Evolutionary conservation across 129 eudicot species (phyloP).

Genomic region (Deinandra increscens): DNA sequence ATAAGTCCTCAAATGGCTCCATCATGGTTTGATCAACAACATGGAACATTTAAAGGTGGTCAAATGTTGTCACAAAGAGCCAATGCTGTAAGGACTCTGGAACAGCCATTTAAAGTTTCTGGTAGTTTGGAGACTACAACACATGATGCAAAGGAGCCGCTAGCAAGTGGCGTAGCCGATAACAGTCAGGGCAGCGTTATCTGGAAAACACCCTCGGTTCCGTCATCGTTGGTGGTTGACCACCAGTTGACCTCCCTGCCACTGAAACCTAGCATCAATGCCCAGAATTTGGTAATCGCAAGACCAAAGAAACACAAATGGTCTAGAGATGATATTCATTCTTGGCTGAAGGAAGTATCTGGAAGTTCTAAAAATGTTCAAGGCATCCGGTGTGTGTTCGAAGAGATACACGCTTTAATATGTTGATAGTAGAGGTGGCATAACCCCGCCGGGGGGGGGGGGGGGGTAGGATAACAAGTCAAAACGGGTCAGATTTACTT

Average conservation of each 20-base stretch:
- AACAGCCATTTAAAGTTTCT: conserved; percentile 42
- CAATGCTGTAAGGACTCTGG: conserved; percentile 34
- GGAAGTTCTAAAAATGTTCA: conserved; percentile 38
- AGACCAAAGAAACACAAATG: conserved; percentile 58
- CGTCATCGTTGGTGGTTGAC: conserved; percentile 33
- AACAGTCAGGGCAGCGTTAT: conserved; percentile 32
- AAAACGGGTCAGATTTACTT: neutral
- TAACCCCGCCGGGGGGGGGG: too few species aligned
- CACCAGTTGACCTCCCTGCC: conserved; percentile 35
- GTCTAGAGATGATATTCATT: conserved; percentile 40
- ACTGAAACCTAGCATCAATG: conserved; percentile 21
- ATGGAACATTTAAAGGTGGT: conserved; percentile 60
- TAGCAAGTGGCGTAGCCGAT: conserved; percentile 36
- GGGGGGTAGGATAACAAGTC: neutral
- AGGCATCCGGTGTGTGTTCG: conserved; percentile 50
- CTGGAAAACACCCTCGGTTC: conserved; percentile 28
- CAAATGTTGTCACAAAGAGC: conserved; percentile 47
- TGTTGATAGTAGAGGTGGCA: neutral
- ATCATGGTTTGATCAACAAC: conserved; percentile 76
- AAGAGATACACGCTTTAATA: neutral
- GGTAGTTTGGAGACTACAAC: conserved; percentile 31
- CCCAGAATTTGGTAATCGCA: conserved; percentile 31
- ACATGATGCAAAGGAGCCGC: conserved; percentile 38
- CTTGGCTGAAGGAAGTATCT: conserved; percentile 67
- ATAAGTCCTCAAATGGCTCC: conserved; percentile 88